Evolutionary conservation across 129 eudicot species (phyloP), one percentile per base, ranked within the genome.

Genomic region (Chrysanthemum lavandulifolium): DNA sequence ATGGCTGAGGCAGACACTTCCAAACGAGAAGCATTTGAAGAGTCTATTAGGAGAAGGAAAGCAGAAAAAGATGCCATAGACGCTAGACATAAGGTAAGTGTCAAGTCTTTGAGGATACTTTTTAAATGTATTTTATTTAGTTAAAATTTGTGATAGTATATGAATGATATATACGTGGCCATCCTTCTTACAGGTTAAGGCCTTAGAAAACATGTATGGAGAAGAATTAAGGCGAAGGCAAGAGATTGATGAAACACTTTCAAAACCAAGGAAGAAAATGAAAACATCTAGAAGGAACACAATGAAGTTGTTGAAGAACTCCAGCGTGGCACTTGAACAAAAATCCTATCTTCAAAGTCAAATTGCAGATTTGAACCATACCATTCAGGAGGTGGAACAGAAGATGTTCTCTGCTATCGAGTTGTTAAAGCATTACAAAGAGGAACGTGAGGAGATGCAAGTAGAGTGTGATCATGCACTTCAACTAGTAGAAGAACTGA

Each of bases 11-110:
- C 87, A 62, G 94, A 84, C 40, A 79, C 49, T 73, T 85, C n/a
- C 36, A 81, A 79, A 73, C 78, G 73, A 58, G 93, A 90, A 56
- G 96, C 96, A 59, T 84, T 60, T 78, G 87, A 88, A 68, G 99
- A 90, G 88, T 88, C 99, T 29, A 60, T 78, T 43, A 88, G 79
- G n/a, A 91, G 96, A 58, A 80, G 81, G 72, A 88, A 88, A 78
- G 97, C 97, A 63, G 97, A 95, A 84, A 88, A 78, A 69, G 86
- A 83, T 27, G 91, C 90, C 64, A 86, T 84, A 50, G 90, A 79
- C 59, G 99, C 97, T 72, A 75, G 74, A 57, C 85, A 77, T 81
- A 86, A 78, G 86, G 99, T 90, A 86, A 85, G 43, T 43, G 59
- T 68, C 47, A 57, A 57, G 68, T 40, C 54, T 49, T 36, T 40